These are phyloP conservation scores for Breviolum minutum DNA, from an alignment of 73 alveolate genomes.

Conservation along the genomic window DNA sequence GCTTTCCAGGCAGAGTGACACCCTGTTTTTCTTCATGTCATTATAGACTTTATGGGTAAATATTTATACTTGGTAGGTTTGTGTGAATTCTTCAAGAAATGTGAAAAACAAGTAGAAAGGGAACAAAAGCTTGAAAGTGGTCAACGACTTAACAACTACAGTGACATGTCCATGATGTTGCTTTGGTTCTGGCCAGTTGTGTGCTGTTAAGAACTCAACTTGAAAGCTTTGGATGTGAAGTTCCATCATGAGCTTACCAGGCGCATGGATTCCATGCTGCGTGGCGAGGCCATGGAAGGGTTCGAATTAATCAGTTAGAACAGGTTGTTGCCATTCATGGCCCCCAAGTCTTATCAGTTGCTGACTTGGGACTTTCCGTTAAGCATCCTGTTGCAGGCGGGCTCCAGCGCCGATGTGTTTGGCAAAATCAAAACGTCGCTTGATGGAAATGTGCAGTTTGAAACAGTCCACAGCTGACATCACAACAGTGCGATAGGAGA, in stretches of 20 bases:
- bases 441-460: background rate
- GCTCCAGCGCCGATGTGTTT: slow-evolving; percentile 48
- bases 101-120: too few species aligned
- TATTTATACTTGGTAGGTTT: background rate
- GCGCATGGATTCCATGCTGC: slow-evolving; percentile 94
- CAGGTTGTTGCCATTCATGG: too few species aligned
- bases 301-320: too few species aligned
- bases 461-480: background rate
- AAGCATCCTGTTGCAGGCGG: slow-evolving; percentile 8
- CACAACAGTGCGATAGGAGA: too few species aligned
- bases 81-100: background rate
- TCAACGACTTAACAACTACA: background rate
- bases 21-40: background rate
- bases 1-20: slow-evolving; percentile 61
- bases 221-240: too few species aligned
- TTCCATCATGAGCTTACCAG: background rate
- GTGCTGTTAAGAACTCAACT: background rate
- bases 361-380: background rate
- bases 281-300: slow-evolving; percentile 40
- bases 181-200: too few species aligned
- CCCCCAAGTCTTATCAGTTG: background rate
- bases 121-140: too few species aligned
- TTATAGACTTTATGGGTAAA: background rate
- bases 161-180: too few species aligned
- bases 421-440: slow-evolving; percentile 66